Base-by-base conservation (phyloP, 306 rosid genomes). In the Cicer bijugum region DNA sequence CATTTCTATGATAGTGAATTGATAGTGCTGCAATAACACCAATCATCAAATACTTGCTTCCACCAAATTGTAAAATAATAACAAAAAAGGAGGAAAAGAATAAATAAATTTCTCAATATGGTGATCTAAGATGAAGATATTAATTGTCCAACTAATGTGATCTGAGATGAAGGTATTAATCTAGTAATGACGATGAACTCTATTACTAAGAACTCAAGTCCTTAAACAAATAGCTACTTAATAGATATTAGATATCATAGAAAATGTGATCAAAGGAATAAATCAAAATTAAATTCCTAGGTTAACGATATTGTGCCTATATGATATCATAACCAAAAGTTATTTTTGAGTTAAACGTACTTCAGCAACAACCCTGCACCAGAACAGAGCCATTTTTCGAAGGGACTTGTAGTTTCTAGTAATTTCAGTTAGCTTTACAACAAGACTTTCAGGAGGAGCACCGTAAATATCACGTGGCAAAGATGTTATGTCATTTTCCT, bases 401-500 rank as follows among this genome's bases (percentile, higher is more conserved):
- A 86, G 48, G 78, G 80, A 53, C 85, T 77, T 88, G 87, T 81
- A 95, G 92, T 85, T 90, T 79, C 99, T 97, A 38, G 87, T 76
- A 57, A 90, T 84, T 88, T 91, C 97, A 72, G 99, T 96, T 77
- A 95, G 79, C 89, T 90, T 91, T 66, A 90, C 96, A 78, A 91
- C 85, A 51, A 95, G 85, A 85, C 97, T 88, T 78, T 91, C 95
- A 2, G 89, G 87, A 84, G 99, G 99, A 71, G 99, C 90, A 82
- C 99, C 96, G 64, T 90, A 97, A 82, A 91, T 87, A 71, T 91
- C 99, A 87, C 88, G 87, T 9, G 88, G 86, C 88, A 90, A 83
- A 79, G 84, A 86, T 66, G 96, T 75, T 43, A 46, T 40, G 20
- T 83, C 55, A 61, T 74, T 77, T 77, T 78, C 89, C 50, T 89